Evolutionary conservation across 1,284 basidiomycete species (phyloP).

Genomic region (Cutaneotrichosporon mucoides): DNA sequence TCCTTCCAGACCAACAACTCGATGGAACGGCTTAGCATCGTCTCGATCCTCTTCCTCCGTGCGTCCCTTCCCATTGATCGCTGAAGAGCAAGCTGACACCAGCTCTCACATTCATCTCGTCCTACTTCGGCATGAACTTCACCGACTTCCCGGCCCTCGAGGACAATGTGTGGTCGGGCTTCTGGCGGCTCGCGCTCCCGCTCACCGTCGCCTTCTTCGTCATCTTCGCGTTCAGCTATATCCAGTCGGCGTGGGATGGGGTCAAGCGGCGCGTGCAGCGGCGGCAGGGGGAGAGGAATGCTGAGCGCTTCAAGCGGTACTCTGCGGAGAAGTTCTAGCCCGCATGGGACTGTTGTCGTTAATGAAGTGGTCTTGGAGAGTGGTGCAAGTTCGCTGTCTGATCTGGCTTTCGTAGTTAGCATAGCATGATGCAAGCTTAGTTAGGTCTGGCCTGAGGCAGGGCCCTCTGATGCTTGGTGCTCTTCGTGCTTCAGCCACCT

Average conservation of each 20-base stretch:
- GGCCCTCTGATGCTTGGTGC: too few species aligned
- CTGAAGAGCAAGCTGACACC: conserved; percentile 6
- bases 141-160: conserved; percentile 32
- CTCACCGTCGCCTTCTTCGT: conserved; percentile 45
- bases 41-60: conserved; percentile 50
- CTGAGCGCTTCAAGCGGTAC: not conserved
- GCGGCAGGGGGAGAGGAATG: not conserved
- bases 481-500: too few species aligned
- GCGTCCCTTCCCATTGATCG: conserved; percentile 17
- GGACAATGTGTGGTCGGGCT: conserved; percentile 34
- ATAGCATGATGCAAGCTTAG: too few species aligned
- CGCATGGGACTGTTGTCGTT: too few species aligned
- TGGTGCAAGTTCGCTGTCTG: too few species aligned
- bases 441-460: too few species aligned
- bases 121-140: conserved; percentile 47
- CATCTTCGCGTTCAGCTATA: conserved; percentile 43
- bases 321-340: not conserved
- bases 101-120: conserved; percentile 30
- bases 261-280: conserved; percentile 21
- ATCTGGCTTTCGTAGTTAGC: too few species aligned
- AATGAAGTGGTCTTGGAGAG: too few species aligned
- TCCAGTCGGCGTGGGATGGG: conserved; percentile 31
- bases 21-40: conserved; percentile 48
- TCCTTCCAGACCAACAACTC: conserved; percentile 48
- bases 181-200: conserved; percentile 47